Evolutionary conservation across 2,329 filamentous ascomycete genomes (phyloP).

Genomic region (Fusarium papillatum): DNA sequence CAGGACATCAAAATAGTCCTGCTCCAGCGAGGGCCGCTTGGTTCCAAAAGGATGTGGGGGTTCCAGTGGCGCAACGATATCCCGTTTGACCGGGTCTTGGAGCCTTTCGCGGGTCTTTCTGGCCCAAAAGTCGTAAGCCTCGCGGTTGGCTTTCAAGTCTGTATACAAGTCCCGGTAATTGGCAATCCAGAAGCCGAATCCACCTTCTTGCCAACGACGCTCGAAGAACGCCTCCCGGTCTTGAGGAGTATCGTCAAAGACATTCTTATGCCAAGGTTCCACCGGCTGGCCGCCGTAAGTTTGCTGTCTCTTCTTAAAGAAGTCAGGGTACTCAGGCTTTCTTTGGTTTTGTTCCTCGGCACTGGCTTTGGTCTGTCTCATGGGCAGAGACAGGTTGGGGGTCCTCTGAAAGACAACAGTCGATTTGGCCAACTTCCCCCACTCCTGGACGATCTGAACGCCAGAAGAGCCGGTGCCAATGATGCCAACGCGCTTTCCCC

Average conservation of each 20-base stretch:
- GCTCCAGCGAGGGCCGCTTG: background rate
- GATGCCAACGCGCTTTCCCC: background rate
- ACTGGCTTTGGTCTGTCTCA: background rate
- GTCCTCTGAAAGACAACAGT: background rate
- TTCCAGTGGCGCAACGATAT: background rate
- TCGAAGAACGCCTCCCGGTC: background rate
- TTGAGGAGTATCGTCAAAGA: background rate
- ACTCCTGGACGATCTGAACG: background rate
- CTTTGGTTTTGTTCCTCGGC: background rate
- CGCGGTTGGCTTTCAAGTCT: background rate
- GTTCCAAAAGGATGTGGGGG: background rate
- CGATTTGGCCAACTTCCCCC: background rate
- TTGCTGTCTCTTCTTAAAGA: background rate
- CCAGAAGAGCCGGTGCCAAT: background rate
- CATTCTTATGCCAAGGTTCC: background rate
- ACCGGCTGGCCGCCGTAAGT: background rate
- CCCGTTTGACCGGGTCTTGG: background rate
- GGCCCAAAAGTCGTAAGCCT: background rate
- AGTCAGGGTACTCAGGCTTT: background rate
- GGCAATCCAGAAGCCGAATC: background rate
- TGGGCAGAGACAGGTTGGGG: background rate
- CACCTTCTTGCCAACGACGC: background rate
- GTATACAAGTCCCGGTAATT: background rate
- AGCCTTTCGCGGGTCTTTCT: background rate
- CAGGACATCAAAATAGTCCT: background rate